Percentiles rank a stretch among this genome's conserved stretches.
phyloP scores from a whole-genome alignment of 1,139 yeast genomes.

The Schwanniomyces etchellsii region DNA sequence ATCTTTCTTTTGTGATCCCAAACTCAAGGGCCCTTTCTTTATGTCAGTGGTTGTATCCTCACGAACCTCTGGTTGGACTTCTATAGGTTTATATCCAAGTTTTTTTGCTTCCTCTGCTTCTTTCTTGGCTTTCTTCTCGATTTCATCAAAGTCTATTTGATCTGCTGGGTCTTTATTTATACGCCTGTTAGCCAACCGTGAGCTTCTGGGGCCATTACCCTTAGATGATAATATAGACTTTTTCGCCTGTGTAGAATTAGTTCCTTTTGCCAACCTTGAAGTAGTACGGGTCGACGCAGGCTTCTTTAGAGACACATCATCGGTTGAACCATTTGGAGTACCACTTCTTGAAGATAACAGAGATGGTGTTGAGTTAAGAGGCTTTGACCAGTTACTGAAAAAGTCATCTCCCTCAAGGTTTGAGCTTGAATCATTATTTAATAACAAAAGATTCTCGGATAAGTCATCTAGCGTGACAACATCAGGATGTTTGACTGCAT shows the following conservation, averaged over 20 bases:
- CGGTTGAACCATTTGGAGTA: conserved; percentile 43
- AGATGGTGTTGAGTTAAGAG: conserved; percentile 51
- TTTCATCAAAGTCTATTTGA: conserved; percentile 86
- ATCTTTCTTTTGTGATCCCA: conserved; percentile 4
- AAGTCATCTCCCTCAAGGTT: conserved; percentile 60
- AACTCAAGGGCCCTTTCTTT: conserved; percentile 5
- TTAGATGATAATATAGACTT: conserved; percentile 36
- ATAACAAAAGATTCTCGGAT: conserved; percentile 28
- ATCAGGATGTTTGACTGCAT: conserved; percentile 65
- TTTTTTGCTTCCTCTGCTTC: conserved; percentile 72
- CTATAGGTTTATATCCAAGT: conserved; percentile 63
- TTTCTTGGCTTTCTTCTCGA: conserved; percentile 78
- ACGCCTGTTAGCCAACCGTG: conserved; percentile 51
- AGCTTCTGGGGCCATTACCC: conserved; percentile 46
- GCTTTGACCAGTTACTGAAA: conserved; percentile 88
- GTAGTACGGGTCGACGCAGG: conserved; percentile 21
- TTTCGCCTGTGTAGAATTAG: conserved; percentile 16
- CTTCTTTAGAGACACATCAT: conserved; percentile 23
- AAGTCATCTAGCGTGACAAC: conserved; percentile 56
- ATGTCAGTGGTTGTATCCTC: conserved; percentile 20
- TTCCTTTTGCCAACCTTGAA: conserved; percentile 15
- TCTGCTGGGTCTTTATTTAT: conserved; percentile 43
- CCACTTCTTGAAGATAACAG: conserved; percentile 45
- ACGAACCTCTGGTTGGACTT: neutral
- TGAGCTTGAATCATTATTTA: conserved; percentile 30